phyloP scores from a whole-genome alignment of 305 asterid genomes.

The Plantago coronopus region DNA sequence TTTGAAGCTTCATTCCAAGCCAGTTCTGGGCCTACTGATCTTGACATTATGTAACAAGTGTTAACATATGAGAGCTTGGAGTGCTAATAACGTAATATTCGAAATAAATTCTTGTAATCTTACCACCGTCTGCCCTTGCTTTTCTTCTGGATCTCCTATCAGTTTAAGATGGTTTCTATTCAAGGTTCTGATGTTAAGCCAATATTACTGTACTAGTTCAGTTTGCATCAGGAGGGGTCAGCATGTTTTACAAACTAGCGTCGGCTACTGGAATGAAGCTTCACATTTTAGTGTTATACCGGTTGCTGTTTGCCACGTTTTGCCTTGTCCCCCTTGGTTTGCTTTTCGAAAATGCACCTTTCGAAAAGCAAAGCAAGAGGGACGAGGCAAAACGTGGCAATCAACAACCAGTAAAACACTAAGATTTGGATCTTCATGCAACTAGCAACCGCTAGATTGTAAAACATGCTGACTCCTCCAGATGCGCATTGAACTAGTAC shows the following conservation, averaged over 20 bases:
- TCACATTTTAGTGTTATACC: slow-evolving; percentile 27
- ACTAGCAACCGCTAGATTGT: slow-evolving; percentile 26
- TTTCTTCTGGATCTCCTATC: background rate
- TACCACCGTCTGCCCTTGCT: background rate
- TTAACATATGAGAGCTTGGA: background rate
- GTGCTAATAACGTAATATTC: background rate
- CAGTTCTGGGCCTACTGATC: no score
- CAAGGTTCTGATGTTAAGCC: slow-evolving; percentile 18
- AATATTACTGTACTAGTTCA: slow-evolving; percentile 19
- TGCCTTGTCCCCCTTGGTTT: slow-evolving; percentile 36
- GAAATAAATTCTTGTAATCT: background rate
- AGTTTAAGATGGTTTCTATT: slow-evolving; percentile 1
- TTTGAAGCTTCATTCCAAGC: no score
- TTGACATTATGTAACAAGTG: background rate
- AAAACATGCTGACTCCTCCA: slow-evolving; percentile 27
- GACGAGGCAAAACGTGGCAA: slow-evolving; percentile 30
- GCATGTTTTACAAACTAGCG: slow-evolving; percentile 28
- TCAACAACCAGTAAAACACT: slow-evolving; percentile 28
- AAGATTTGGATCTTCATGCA: slow-evolving; percentile 31
- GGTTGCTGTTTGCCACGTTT: slow-evolving; percentile 29
- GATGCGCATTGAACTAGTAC: slow-evolving; percentile 21
- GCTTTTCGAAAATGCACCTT: slow-evolving; percentile 32
- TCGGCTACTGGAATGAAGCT: slow-evolving; percentile 31
- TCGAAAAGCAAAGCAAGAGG: slow-evolving; percentile 38
- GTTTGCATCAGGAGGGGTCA: slow-evolving; percentile 24